phyloP scores from a whole-genome alignment of 164 flowering plant genomes.

The Vitis rotundifolia region DNA sequence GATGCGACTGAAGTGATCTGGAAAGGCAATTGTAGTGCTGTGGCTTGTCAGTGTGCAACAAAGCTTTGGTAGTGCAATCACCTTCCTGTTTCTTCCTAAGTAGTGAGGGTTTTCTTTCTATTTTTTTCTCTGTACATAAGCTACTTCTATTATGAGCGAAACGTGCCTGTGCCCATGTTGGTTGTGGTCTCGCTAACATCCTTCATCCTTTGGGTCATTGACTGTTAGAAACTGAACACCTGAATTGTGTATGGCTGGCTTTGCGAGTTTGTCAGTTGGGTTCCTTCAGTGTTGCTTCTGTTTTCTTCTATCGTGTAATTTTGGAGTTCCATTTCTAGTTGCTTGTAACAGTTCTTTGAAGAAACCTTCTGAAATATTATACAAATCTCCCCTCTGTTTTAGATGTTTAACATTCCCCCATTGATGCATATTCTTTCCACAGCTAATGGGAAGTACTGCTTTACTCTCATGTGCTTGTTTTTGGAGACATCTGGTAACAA shows the following conservation, averaged over 20 bases:
- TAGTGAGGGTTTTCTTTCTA: not conserved
- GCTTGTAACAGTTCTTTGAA: too few species aligned
- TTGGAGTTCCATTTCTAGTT: not conserved
- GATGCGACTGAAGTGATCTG: not conserved
- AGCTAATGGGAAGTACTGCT: too few species aligned
- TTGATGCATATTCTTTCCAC: too few species aligned
- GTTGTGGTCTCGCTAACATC: not conserved
- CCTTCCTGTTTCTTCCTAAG: not conserved
- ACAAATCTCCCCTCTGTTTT: too few species aligned
- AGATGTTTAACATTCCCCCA: too few species aligned
- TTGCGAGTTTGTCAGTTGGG: not conserved
- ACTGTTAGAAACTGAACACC: not conserved
- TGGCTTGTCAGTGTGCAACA: not conserved
- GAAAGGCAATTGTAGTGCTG: not conserved
- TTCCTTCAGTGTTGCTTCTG: not conserved
- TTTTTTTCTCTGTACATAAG: constrained; percentile 4
- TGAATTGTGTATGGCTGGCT: not conserved
- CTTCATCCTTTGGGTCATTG: not conserved
- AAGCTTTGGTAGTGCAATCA: not conserved
- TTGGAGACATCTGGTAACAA: too few species aligned
- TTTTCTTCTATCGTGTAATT: not conserved
- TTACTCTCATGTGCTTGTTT: too few species aligned
- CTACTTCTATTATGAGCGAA: not conserved
- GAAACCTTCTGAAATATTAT: too few species aligned
- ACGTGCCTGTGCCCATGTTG: not conserved